A percentile compares a stretch with the other conserved stretches of the same genome.
Evolutionary conservation across 2,329 filamentous ascomycete species (phyloP).

Genomic region (Sarocladiaceae sp.): DNA sequence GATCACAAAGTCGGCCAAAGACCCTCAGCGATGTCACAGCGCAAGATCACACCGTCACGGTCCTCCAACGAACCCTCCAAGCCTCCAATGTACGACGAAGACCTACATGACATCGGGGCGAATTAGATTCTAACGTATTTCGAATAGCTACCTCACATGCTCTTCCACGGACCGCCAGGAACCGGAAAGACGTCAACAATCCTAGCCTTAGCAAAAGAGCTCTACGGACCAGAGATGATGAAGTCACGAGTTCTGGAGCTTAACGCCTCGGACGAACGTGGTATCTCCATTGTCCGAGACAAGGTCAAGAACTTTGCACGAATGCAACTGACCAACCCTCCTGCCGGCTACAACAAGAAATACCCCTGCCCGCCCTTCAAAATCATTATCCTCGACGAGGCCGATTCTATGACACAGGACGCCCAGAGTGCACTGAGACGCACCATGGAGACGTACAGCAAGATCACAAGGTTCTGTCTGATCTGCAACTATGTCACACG

Average conservation of each 20-base stretch:
- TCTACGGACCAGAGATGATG: slow-evolving; percentile 92
- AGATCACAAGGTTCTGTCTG: slow-evolving; percentile 93
- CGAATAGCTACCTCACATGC: slow-evolving; percentile 83
- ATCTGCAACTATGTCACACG: slow-evolving; percentile 98
- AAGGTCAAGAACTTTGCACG: slow-evolving; percentile 98
- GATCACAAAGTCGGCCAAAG: slow-evolving; percentile 79
- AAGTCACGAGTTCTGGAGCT: slow-evolving; percentile 94
- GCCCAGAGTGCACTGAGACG: slow-evolving; percentile 86
- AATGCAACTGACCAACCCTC: slow-evolving; percentile 81
- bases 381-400: slow-evolving; percentile 97
- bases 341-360: slow-evolving; percentile 58
- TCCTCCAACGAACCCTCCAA: slow-evolving; percentile 87
- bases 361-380: slow-evolving; percentile 98
- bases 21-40: slow-evolving; percentile 90
- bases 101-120: no score
- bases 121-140: slow-evolving; percentile 7
- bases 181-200: slow-evolving; percentile 98
- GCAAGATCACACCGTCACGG: slow-evolving; percentile 92
- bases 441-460: slow-evolving; percentile 97
- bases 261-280: slow-evolving; percentile 97
- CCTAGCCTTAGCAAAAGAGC: slow-evolving; percentile 91
- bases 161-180: slow-evolving; percentile 96
- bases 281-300: slow-evolving; percentile 92
- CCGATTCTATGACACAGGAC: slow-evolving; percentile 98
- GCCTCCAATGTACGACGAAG: slow-evolving; percentile 67